These are phyloP conservation scores for Calonectria montana DNA, from an alignment of 2,329 filamentous ascomycete genomes.

Conservation along the genomic window DNA sequence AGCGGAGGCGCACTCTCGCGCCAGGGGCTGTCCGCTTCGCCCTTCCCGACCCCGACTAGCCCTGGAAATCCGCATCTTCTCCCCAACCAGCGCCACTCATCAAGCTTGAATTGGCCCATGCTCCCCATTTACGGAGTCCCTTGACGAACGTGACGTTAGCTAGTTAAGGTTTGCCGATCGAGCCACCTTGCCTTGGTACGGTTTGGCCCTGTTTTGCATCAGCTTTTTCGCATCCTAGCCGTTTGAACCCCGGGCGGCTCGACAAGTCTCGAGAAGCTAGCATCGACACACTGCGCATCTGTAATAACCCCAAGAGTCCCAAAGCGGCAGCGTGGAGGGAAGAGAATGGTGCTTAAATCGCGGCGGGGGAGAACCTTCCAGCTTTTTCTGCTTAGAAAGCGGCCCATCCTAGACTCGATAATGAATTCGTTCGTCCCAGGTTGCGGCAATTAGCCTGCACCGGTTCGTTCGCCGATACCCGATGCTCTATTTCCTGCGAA, in stretches of 20 bases:
- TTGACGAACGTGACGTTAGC: constrained; percentile 1
- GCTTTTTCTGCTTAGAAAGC: background rate
- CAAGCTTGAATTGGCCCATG: constrained; percentile 10
- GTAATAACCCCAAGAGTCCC: background rate
- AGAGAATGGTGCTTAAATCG: background rate
- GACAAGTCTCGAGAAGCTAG: background rate
- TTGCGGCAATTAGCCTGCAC: background rate
- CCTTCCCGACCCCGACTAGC: background rate
- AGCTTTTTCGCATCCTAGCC: background rate
- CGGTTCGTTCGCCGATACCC: background rate
- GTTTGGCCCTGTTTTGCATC: background rate
- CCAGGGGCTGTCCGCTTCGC: constrained; percentile 4
- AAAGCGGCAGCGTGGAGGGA: background rate
- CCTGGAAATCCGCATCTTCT: background rate
- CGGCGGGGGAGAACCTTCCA: background rate
- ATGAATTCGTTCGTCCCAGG: background rate
- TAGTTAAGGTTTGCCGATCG: background rate
- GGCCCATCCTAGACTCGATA: background rate
- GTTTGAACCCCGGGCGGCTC: background rate
- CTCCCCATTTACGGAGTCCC: constrained; percentile 7
- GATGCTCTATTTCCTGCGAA: background rate
- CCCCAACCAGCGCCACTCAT: background rate
- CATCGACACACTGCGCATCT: background rate
- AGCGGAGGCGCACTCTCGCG: background rate
- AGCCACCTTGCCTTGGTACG: background rate